These are phyloP conservation scores for Saccharum hybrid DNA, from an alignment of 202 grass and related monocot species.

Conservation along the genomic window DNA sequence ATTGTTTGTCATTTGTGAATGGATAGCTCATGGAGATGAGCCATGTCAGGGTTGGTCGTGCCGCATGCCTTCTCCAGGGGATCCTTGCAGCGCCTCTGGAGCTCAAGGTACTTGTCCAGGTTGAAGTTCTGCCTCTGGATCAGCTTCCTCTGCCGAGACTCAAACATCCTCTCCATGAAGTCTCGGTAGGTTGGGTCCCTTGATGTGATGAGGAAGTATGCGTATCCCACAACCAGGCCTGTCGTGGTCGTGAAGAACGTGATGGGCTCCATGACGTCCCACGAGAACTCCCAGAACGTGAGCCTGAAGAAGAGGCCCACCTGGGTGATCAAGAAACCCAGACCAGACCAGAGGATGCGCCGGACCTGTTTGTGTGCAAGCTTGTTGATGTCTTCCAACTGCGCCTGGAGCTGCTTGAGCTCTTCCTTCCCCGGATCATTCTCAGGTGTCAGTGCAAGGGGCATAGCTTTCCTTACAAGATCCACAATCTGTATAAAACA, in stretches of 20 bases:
- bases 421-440: constrained; percentile 90
- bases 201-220: constrained; percentile 90
- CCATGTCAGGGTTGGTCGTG: constrained; percentile 37
- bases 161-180: constrained; percentile 90
- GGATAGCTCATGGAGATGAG: constrained; percentile 63
- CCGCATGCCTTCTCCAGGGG: constrained; percentile 65
- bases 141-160: constrained; percentile 76
- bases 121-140: constrained; percentile 73
- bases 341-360: constrained; percentile 79
- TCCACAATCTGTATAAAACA: constrained; percentile 72
- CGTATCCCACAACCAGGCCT: constrained; percentile 78
- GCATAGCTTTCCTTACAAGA: constrained; percentile 82
- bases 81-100: constrained; percentile 80
- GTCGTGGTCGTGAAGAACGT: constrained; percentile 86
- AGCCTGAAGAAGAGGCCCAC: constrained; percentile 90
- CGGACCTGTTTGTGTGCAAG: constrained; percentile 92
- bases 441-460: constrained; percentile 66
- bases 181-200: constrained; percentile 94
- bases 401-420: constrained; percentile 66
- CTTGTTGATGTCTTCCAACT: constrained; percentile 82
- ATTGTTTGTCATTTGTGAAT: constrained; percentile 64
- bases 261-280: constrained; percentile 99
- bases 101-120: constrained; percentile 77
- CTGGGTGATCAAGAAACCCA: constrained; percentile 77
- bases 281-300: constrained; percentile 99